phyloP scores from a whole-genome alignment of 768 basidiomycete genomes.

The Macrocybe gigantea region DNA sequence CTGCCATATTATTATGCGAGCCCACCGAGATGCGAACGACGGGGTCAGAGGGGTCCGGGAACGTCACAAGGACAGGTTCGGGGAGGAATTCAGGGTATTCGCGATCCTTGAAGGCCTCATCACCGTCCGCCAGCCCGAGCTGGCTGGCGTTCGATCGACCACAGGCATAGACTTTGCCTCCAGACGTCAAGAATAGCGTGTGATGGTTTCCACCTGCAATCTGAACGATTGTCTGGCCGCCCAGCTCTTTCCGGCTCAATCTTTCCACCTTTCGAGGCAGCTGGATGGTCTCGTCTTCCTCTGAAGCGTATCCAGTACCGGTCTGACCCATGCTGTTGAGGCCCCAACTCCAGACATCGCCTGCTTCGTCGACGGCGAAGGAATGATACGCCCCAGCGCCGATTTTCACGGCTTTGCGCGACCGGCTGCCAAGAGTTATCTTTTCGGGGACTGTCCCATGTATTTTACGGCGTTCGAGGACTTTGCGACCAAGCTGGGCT shows the following conservation, averaged over 20 bases:
- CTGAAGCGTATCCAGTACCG: conserved; percentile 47
- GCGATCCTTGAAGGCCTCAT: conserved; percentile 57
- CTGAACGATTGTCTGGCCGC: conserved; percentile 57
- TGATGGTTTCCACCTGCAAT: conserved; percentile 87
- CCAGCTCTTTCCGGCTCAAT: conserved; percentile 56
- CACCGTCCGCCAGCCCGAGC: conserved; percentile 70
- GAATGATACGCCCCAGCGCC: conserved; percentile 85
- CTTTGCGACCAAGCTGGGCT: conserved; percentile 85
- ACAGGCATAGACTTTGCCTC: conserved; percentile 81
- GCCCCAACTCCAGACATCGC: conserved; percentile 94
- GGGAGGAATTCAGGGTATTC: conserved; percentile 52
- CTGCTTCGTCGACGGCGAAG: conserved; percentile 82
- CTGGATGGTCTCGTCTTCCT: conserved; percentile 48
- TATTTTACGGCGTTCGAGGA: conserved; percentile 82
- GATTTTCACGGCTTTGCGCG: conserved; percentile 53
- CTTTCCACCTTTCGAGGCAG: conserved; percentile 59
- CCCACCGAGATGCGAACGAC: conserved; percentile 65
- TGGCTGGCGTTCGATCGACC: conserved; percentile 84
- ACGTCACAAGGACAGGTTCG: conserved; percentile 59
- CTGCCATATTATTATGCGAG: conserved; percentile 65
- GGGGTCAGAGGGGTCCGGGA: conserved; percentile 60
- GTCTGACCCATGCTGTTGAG: conserved; percentile 86
- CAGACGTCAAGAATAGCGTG: conserved; percentile 79
- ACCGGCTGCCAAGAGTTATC: conserved; percentile 66
- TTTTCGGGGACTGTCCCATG: conserved; percentile 88